These are phyloP conservation scores for Xylaria curta DNA, from an alignment of 495 filamentous ascomycete genomes.

Conservation along the genomic window DNA sequence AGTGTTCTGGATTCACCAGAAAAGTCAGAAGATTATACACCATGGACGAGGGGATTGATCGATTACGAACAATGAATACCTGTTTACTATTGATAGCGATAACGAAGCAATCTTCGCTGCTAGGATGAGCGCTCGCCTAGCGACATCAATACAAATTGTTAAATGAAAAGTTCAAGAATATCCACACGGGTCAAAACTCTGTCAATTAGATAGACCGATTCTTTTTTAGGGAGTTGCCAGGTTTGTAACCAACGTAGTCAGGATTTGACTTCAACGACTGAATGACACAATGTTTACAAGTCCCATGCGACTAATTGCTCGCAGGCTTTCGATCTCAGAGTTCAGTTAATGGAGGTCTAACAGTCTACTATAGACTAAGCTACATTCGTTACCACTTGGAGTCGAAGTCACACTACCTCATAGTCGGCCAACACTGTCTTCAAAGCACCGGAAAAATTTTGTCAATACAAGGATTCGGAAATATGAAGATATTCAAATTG, in stretches of 20 bases:
- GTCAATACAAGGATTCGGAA: too few species aligned
- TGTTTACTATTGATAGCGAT: background rate
- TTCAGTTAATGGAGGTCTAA: too few species aligned
- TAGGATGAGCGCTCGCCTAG: background rate
- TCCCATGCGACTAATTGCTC: background rate
- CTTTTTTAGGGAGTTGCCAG: background rate
- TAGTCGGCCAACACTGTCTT: too few species aligned
- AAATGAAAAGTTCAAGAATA: background rate
- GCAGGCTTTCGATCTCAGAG: too few species aligned
- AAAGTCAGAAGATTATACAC: background rate
- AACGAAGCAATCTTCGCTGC: background rate
- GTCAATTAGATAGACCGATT: background rate
- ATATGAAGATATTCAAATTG: too few species aligned
- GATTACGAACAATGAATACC: background rate
- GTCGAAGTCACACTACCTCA: too few species aligned
- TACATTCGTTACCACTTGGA: background rate
- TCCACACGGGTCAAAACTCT: background rate
- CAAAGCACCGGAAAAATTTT: too few species aligned
- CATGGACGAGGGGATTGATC: background rate
- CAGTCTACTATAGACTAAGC: too few species aligned
- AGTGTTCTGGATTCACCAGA: background rate
- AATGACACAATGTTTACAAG: background rate
- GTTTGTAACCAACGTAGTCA: background rate
- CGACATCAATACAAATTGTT: background rate
- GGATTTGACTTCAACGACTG: background rate